Base-by-base conservation (phyloP, 2,329 filamentous ascomycete species). In the Arachnomyces sp. region DNA sequence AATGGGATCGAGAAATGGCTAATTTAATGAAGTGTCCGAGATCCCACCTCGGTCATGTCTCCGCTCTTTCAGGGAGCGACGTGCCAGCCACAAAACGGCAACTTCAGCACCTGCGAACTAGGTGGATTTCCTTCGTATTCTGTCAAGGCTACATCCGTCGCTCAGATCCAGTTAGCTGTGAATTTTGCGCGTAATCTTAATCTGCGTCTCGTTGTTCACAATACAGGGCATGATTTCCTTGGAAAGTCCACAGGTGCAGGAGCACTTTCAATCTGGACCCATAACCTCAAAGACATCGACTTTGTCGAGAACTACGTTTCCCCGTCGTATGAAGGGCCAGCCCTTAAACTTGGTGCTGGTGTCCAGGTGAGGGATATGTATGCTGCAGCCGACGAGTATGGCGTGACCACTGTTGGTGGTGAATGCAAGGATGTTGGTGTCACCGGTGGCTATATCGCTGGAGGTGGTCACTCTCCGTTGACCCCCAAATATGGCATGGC, bases 171-270 rank as follows among this genome's bases (percentile, higher is more conserved):
- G 2, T 42, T 39, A 8, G 36, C 58, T 47, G 56, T 60, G 2
- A 47, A 53, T 3, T 73, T 76, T 42, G 71, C 70, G 1, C 55
- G 54, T 0, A 45, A 66, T 5, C 55, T 71, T 45, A 73, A 72
- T 47, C 59, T 79, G 34, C 68, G 74, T 1, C 51, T 79, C 0
- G 59, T 76, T 2, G 49, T 67, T n/a, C 53, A 58, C 4, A 67
- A 66, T 45, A 67, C 62, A 0, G 64, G 66, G 3, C 65, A 70
- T 39, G 61, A 66, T 29, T 38, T 38, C 28, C 18, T 16, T 25
- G 80, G 78, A 31, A 73, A 74, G 33, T 77, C 73, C 0, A 78
- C 77, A 0, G 80, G 79, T 13, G 71, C 70, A 16, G 78, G 77
- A 1, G 65, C 48, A 3, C 45, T 61, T 16, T 47, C 36, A 1